Evolutionary conservation across 805 yeast species (phyloP).

Genomic region (Allodekkera sacchari): DNA sequence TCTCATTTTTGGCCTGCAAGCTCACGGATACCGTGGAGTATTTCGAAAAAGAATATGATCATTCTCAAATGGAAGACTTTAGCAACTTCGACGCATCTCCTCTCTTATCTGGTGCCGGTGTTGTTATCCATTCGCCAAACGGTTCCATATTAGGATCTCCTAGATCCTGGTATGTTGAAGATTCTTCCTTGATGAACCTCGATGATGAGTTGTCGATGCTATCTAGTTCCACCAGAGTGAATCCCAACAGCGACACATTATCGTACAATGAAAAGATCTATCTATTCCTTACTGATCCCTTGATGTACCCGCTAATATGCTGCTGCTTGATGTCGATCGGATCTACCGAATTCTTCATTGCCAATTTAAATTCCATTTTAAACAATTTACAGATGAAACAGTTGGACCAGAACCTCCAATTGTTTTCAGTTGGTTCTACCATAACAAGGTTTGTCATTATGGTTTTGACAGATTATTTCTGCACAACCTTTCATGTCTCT

Average conservation of each 20-base stretch:
- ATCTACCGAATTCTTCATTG: constrained; percentile 78
- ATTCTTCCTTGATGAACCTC: constrained; percentile 14
- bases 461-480: constrained; percentile 53
- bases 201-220: constrained; percentile 22
- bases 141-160: constrained; percentile 21
- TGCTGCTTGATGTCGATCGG: constrained; percentile 68
- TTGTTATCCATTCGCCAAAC: constrained; percentile 19
- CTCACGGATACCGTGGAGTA: constrained; percentile 19
- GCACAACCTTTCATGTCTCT: constrained; percentile 20
- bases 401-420: constrained; percentile 17
- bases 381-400: constrained; percentile 11
- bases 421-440: constrained; percentile 57
- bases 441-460: constrained; percentile 61
- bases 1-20: constrained; percentile 22
- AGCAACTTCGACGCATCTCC: constrained; percentile 26
- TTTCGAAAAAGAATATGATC: constrained; percentile 18
- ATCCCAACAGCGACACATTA: constrained; percentile 3
- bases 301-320: constrained; percentile 56
- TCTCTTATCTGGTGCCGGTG: constrained; percentile 24
- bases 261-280: constrained; percentile 10
- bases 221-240: constrained; percentile 11
- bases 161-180: constrained; percentile 21
- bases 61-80: constrained; percentile 17
- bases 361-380: constrained; percentile 58
- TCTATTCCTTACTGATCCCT: constrained; percentile 38